Evolutionary conservation across 2,329 filamentous ascomycete genomes (phyloP).

Genomic region (Atkinsonella texensis): DNA sequence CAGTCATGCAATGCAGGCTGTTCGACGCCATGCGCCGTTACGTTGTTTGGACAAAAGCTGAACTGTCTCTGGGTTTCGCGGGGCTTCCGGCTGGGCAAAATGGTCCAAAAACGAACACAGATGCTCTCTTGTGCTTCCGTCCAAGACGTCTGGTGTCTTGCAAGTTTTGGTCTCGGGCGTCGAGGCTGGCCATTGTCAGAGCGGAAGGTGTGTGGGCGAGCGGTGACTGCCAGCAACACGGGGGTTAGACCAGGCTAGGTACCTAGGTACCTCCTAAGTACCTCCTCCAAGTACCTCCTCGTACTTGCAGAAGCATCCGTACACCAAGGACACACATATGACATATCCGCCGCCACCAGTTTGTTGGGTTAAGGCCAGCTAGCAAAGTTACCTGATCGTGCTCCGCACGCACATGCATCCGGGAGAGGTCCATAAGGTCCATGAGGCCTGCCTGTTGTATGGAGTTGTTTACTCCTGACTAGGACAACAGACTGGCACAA

Average conservation of each 20-base stretch:
- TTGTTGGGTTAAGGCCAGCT: not conserved
- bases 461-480: not conserved
- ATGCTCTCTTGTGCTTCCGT: not conserved
- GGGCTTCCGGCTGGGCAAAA: not conserved
- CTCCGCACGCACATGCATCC: too few relatives aligned
- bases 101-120: not conserved
- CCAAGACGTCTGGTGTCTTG: not conserved
- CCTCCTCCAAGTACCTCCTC: too few relatives aligned
- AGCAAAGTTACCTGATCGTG: too few relatives aligned
- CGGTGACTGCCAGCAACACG: not conserved
- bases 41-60: not conserved
- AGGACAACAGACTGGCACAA: not conserved
- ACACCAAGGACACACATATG: too few relatives aligned
- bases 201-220: not conserved
- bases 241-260: too few relatives aligned
- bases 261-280: too few relatives aligned
- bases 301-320: too few relatives aligned
- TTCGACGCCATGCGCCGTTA: not conserved
- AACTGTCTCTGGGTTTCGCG: not conserved
- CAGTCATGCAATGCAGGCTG: slow-evolving; percentile 1
- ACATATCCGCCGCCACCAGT: too few relatives aligned
- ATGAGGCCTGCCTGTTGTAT: too few relatives aligned
- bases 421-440: too few relatives aligned
- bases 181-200: not conserved
- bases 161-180: not conserved